Percentiles rank a stretch among this genome's conserved stretches.
Evolutionary conservation across 2,329 filamentous ascomycete species (phyloP).

Genomic region (Diaporthe eres): DNA sequence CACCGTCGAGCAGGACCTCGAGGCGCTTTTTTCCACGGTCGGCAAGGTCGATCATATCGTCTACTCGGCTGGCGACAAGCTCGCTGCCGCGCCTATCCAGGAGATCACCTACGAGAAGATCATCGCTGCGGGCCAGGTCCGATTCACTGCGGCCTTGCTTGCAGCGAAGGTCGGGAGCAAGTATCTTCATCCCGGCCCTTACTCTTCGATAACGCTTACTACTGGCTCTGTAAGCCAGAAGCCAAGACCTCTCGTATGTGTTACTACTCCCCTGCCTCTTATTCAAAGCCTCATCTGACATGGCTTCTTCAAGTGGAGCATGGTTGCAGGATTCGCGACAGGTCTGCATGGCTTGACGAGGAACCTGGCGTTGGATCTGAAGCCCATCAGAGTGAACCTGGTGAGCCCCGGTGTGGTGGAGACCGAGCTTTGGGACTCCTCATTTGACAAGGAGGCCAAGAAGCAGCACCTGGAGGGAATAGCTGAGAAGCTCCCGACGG

Average conservation of each 20-base stretch:
- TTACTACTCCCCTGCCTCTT: constrained; percentile 45
- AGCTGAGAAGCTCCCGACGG: constrained; percentile 43
- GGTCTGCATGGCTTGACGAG: constrained; percentile 67
- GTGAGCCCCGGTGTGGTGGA: constrained; percentile 69
- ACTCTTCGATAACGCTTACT: constrained; percentile 69
- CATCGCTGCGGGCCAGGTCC: constrained; percentile 48
- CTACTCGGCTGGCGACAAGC: constrained; percentile 50
- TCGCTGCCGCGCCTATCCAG: constrained; percentile 43
- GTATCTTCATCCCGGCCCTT: constrained; percentile 46
- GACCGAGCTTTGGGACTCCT: constrained; percentile 59
- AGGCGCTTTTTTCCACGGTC: constrained; percentile 46
- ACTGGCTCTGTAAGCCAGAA: constrained; percentile 65
- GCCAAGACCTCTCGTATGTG: constrained; percentile 52
- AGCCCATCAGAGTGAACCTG: constrained; percentile 74
- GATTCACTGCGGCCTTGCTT: constrained; percentile 51
- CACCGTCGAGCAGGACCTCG: constrained; percentile 51
- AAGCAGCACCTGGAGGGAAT: constrained; percentile 43
- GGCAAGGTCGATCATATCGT: constrained; percentile 47
- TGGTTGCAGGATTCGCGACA: constrained; percentile 62
- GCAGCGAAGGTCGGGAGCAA: constrained; percentile 51
- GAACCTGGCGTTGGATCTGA: constrained; percentile 73
- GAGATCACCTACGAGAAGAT: constrained; percentile 48
- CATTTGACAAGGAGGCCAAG: constrained; percentile 45
- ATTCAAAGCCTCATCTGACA: not conserved
- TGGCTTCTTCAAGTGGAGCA: constrained; percentile 56